These are phyloP conservation scores for Aspergillus eucalypticola DNA, from an alignment of 2,329 filamentous ascomycete genomes.

Conservation along the genomic window DNA sequence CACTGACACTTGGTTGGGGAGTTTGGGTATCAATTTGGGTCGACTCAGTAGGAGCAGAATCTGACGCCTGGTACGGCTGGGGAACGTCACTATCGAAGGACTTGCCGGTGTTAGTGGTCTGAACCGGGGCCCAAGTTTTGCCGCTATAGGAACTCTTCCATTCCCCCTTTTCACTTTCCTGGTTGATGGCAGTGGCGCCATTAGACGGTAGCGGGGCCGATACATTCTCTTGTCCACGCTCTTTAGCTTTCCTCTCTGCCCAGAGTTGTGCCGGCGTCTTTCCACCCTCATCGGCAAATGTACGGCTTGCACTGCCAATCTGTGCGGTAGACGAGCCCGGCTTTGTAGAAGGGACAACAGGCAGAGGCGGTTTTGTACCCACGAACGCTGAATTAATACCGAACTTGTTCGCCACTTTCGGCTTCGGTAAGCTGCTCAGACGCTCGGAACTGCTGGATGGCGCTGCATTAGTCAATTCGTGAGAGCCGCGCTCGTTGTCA, in stretches of 20 bases:
- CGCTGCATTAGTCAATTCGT: constrained; percentile 57
- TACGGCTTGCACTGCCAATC: constrained; percentile 80
- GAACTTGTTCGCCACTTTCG: constrained; percentile 91
- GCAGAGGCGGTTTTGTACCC: constrained; percentile 86
- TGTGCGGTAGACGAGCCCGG: constrained; percentile 57
- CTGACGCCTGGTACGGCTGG: constrained; percentile 61
- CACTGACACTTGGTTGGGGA: constrained; percentile 66
- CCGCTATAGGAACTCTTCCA: constrained; percentile 93
- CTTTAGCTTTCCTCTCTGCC: constrained; percentile 93
- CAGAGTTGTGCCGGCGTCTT: constrained; percentile 97
- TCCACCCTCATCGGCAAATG: constrained; percentile 90
- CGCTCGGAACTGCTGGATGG: constrained; percentile 78
- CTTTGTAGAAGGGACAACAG: constrained; percentile 66
- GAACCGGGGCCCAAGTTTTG: constrained; percentile 85
- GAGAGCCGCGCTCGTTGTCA: constrained; percentile 42
- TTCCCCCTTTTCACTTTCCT: constrained; percentile 70
- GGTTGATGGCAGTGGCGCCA: constrained; percentile 56
- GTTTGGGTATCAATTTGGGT: constrained; percentile 54
- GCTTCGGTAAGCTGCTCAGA: constrained; percentile 85
- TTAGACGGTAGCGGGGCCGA: constrained; percentile 45
- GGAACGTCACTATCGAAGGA: constrained; percentile 54
- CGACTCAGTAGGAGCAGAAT: constrained; percentile 52
- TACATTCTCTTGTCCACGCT: constrained; percentile 59
- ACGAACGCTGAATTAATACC: constrained; percentile 70
- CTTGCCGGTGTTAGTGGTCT: constrained; percentile 70